Evolutionary conservation across 164 flowering plant species (phyloP).

Genomic region (Stephania japonica): DNA sequence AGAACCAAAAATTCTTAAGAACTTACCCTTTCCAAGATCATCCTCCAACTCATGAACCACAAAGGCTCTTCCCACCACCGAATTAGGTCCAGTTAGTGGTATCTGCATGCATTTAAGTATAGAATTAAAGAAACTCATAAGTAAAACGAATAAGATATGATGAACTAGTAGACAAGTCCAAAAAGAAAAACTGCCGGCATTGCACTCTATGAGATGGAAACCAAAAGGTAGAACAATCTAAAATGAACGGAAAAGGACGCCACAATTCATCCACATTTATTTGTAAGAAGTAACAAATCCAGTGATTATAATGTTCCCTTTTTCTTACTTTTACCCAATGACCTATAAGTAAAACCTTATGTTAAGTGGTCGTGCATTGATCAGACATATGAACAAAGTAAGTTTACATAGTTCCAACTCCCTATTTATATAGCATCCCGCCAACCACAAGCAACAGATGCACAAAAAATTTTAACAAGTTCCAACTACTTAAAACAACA

Average conservation of each 20-base stretch:
- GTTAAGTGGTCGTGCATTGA: neutral
- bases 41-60: constrained; percentile 96
- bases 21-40: constrained; percentile 94
- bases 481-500: neutral
- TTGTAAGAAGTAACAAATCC: neutral
- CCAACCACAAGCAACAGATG: neutral
- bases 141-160: neutral
- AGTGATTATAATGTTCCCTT: neutral
- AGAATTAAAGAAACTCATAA: constrained; percentile 1
- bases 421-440: neutral
- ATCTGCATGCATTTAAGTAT: constrained; percentile 42
- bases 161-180: neutral
- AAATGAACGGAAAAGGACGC: neutral
- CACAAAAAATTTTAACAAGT: neutral
- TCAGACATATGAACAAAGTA: neutral
- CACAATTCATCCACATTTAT: neutral
- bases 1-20: neutral
- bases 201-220: neutral
- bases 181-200: neutral
- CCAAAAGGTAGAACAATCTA: neutral
- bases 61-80: constrained; percentile 85
- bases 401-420: neutral
- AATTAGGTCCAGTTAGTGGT: constrained; percentile 70
- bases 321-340: neutral
- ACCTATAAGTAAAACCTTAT: too few relatives aligned